Evolutionary conservation across 768 basidiomycete species (phyloP), one percentile per base, ranked within the genome.

Genomic region (Mycena floridula): DNA sequence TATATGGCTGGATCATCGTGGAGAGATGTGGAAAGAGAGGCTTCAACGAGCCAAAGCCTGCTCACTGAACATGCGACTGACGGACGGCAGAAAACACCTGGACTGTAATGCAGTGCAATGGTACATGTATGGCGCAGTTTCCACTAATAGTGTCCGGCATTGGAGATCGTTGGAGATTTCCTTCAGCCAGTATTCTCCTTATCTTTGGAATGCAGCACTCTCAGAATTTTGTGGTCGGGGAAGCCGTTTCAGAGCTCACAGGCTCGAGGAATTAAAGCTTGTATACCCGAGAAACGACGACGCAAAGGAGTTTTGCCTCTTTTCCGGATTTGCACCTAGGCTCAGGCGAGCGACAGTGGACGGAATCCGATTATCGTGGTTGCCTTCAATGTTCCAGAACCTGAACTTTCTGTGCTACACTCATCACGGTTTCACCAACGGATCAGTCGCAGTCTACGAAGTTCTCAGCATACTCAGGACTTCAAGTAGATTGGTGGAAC

Each of bases 121-220:
- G 64, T 77, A 77, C 51, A 78, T 85, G 72, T 74, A 80, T 53
- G 54, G 78, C 40, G 74, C 77, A 13, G 26, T 43, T 55, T 11
- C 68, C 61, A 47, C 62, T 15, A 73, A 76, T 4, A 65, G 75
- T 52, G 64, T 82, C 41, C 64, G 64, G 42, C 72, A 73, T 37
- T 79, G 79, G 72, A 76, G 83, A 40, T 84, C 83, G 11, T 68
- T 88, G 13, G 66, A 76, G 42, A 70, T 86, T 37, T 61, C 60
- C 15, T 80, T 86, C 58, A 49, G 63, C 27, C 65, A 71, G 13
- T 77, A 79, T 44, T 67, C 74, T 3, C 82, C 82, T 1, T 79
- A 75, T 56, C 65, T 86, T n/a, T 83, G 79, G 78, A 82, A 80
- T 42, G 77, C 80, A 11, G 72, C 81, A 18, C 67, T 86, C 30